phyloP scores from a whole-genome alignment of 139 green algal genomes.

The Raphidocelis subcapitata region DNA sequence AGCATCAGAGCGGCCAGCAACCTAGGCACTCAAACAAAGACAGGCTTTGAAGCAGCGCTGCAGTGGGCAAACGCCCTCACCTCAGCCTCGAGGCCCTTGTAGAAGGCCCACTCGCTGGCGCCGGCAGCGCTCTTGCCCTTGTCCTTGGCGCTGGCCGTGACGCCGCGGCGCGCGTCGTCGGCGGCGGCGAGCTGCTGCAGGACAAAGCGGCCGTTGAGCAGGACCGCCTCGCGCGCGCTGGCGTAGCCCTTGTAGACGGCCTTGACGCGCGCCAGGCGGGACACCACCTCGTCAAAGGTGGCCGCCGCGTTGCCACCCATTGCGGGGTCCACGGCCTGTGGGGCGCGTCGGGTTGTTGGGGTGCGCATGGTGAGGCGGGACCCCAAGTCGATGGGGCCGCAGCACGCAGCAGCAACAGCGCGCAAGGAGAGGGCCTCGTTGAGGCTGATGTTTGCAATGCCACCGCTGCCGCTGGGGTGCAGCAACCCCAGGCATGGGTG shows the following conservation, averaged over 20 bases:
- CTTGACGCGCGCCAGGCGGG: slow-evolving; percentile 66
- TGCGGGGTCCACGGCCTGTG: slow-evolving; percentile 43
- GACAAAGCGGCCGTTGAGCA: slow-evolving; percentile 78
- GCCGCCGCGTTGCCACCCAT: slow-evolving; percentile 40
- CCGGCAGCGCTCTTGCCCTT: slow-evolving; percentile 38
- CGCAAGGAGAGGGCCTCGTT: background rate
- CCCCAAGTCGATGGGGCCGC: too few species aligned
- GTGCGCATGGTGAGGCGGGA: too few species aligned
- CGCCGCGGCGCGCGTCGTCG: background rate
- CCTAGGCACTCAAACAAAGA: too few species aligned
- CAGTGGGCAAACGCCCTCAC: too few species aligned
- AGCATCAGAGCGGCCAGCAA: too few species aligned
- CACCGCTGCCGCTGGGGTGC: too few species aligned
- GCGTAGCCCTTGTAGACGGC: slow-evolving; percentile 60
- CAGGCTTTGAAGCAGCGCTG: too few species aligned
- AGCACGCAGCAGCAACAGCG: background rate
- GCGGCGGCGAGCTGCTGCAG: slow-evolving; percentile 51
- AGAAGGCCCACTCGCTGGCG: slow-evolving; percentile 32
- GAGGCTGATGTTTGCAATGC: slow-evolving; percentile 36
- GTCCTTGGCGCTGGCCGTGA: slow-evolving; percentile 13
- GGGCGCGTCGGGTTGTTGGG: too few species aligned
- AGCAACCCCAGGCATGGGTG: too few species aligned
- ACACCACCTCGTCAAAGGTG: slow-evolving; percentile 66
- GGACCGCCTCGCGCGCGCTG: slow-evolving; percentile 57
- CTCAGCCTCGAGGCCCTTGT: slow-evolving; percentile 34